A percentile compares a stretch with the other conserved stretches of the same genome.
These are phyloP conservation scores for Ophiostoma piceae DNA, from an alignment of 2,329 filamentous ascomycete species.

Conservation along the genomic window DNA sequence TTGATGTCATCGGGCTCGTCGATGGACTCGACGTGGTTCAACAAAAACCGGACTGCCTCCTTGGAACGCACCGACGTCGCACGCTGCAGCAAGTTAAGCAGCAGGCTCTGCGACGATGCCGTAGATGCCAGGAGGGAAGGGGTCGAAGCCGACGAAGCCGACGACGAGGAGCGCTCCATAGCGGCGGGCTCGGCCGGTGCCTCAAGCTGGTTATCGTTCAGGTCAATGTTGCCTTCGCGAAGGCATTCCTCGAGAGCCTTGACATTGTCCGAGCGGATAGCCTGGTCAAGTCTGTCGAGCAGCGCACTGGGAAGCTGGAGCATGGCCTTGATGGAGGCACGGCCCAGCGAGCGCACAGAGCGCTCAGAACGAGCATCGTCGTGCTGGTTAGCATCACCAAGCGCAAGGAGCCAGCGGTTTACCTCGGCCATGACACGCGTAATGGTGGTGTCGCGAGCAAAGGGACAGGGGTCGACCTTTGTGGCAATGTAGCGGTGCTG, in stretches of 20 bases:
- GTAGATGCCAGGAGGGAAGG: constrained; percentile 9
- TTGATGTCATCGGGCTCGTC: constrained; percentile 92
- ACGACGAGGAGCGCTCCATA: constrained; percentile 5
- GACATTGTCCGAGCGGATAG: constrained; percentile 64
- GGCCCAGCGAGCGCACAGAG: constrained; percentile 70
- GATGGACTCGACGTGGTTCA: constrained; percentile 64
- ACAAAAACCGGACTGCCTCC: constrained; percentile 63
- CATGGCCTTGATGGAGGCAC: constrained; percentile 68
- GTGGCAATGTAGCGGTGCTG: constrained; percentile 84
- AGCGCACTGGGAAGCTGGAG: constrained; percentile 64
- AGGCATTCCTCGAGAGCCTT: constrained; percentile 52
- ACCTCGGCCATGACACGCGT: constrained; percentile 54
- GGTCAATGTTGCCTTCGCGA: constrained; percentile 49
- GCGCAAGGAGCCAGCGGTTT: constrained; percentile 83
- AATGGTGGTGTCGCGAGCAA: constrained; percentile 65
- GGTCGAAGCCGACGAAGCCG: background rate
- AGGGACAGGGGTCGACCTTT: constrained; percentile 83
- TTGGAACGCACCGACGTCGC: constrained; percentile 66
- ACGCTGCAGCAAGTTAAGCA: constrained; percentile 74
- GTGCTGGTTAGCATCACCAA: constrained; percentile 70
- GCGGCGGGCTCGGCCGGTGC: background rate
- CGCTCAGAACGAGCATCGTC: constrained; percentile 71
- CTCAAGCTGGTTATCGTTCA: background rate
- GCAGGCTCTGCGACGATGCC: constrained; percentile 52
- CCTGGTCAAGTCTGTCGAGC: constrained; percentile 66